Conservation (phyloP, 2,329 filamentous ascomycete genomes). For the Achaetomium macrosporum region DNA sequence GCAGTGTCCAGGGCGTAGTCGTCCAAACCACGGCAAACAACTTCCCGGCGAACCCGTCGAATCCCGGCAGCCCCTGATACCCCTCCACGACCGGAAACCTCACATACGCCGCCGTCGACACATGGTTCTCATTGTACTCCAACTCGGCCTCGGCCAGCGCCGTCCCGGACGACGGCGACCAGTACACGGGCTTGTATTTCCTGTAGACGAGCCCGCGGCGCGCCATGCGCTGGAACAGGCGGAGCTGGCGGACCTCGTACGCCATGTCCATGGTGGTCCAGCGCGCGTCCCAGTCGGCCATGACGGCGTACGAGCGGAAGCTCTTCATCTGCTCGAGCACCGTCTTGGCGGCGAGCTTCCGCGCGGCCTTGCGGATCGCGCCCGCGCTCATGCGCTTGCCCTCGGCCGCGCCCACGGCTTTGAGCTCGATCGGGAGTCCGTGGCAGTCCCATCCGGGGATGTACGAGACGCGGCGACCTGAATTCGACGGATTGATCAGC, state of each 20-base stretch:
- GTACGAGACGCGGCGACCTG: conserved; percentile 66
- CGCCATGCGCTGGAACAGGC: conserved; percentile 70
- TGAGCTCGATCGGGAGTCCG: conserved; percentile 93
- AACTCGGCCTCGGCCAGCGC: conserved; percentile 80
- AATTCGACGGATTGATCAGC: background rate
- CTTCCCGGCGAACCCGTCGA: conserved; percentile 38
- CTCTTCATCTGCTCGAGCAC: conserved; percentile 66
- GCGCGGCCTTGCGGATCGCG: conserved; percentile 59
- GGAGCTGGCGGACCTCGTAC: conserved; percentile 70
- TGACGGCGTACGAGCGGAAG: conserved; percentile 69
- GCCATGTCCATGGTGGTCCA: conserved; percentile 75
- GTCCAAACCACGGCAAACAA: conserved; percentile 94
- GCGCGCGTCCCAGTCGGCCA: conserved; percentile 71
- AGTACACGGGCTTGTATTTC: conserved; percentile 77
- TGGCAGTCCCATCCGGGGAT: conserved; percentile 97
- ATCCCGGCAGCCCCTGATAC: conserved; percentile 14
- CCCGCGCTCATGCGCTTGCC: conserved; percentile 43
- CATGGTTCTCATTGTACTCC: conserved; percentile 72
- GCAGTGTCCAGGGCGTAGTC: conserved; percentile 95
- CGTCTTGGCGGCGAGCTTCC: conserved; percentile 60
- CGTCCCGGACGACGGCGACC: conserved; percentile 73
- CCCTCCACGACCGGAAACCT: conserved; percentile 61
- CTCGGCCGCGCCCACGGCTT: conserved; percentile 63
- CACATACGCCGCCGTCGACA: conserved; percentile 70
- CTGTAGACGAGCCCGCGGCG: conserved; percentile 68